Evolutionary conservation across 2,329 filamentous ascomycete species (phyloP).

Genomic region (Calycina herbarum): DNA sequence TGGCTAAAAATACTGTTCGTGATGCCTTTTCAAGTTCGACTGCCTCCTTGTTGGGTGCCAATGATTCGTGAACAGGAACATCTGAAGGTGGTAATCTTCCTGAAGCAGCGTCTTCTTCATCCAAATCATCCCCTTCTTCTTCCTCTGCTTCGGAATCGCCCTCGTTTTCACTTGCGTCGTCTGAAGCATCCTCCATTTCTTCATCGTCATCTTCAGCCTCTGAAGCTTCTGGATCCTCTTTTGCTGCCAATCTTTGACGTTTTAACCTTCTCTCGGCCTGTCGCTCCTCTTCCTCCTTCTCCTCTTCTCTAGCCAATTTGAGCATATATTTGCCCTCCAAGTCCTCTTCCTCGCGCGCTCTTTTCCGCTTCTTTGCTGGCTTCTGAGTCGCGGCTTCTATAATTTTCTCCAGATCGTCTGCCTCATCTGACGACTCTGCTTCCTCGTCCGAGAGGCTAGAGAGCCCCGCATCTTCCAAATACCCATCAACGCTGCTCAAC

Average conservation of each 20-base stretch:
- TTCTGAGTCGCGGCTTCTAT: slow-evolving; percentile 44
- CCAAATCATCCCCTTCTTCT: slow-evolving; percentile 33
- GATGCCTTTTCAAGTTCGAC: slow-evolving; percentile 79
- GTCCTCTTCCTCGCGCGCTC: slow-evolving; percentile 60
- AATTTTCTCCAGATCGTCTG: slow-evolving; percentile 43
- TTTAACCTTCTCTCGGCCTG: slow-evolving; percentile 47
- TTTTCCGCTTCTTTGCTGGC: slow-evolving; percentile 59
- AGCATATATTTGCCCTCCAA: slow-evolving; percentile 70
- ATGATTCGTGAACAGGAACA: slow-evolving; percentile 53
- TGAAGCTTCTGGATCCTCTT: slow-evolving; percentile 38
- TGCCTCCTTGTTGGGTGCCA: slow-evolving; percentile 52
- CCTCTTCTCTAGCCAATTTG: slow-evolving; percentile 60
- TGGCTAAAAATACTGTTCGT: slow-evolving; percentile 89
- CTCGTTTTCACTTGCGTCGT: slow-evolving; percentile 33
- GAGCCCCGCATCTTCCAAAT: slow-evolving; percentile 39
- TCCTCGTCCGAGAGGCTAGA: slow-evolving; percentile 34
- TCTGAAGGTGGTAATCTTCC: slow-evolving; percentile 46
- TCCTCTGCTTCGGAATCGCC: slow-evolving; percentile 26
- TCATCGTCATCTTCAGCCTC: slow-evolving; percentile 35
- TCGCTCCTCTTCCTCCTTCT: slow-evolving; percentile 52
- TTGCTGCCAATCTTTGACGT: slow-evolving; percentile 49
- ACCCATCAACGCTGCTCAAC: slow-evolving; percentile 32
- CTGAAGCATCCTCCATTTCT: slow-evolving; percentile 32
- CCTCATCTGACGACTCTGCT: slow-evolving; percentile 38
- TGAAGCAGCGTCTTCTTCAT: slow-evolving; percentile 37